Evolutionary conservation across 371 early-diverging fungal species (phyloP).

Genomic region (Lichtheimia corymbifera): DNA sequence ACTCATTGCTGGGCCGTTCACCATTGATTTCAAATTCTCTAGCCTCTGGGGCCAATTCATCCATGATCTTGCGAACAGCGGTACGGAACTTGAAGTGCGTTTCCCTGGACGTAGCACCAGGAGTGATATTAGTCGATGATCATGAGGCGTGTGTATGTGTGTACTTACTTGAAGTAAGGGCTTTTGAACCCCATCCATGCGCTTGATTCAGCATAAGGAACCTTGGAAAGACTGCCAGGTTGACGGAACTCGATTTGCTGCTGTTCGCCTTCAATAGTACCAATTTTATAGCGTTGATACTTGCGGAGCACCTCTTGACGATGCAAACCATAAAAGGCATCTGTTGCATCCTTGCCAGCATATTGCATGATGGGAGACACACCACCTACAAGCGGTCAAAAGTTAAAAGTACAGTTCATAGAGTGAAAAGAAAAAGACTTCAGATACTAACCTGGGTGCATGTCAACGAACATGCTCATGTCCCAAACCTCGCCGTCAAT

Average conservation of each 20-base stretch:
- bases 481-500: slow-evolving; percentile 84
- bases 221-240: slow-evolving; percentile 47
- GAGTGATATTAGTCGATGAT: too few species aligned
- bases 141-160: background rate
- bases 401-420: background rate
- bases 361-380: slow-evolving; percentile 58
- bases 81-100: slow-evolving; percentile 54
- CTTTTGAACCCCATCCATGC: slow-evolving; percentile 57
- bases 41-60: slow-evolving; percentile 48
- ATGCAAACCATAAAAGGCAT: slow-evolving; percentile 70
- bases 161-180: slow-evolving; percentile 63
- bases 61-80: slow-evolving; percentile 38
- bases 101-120: slow-evolving; percentile 29
- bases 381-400: slow-evolving; percentile 60
- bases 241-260: slow-evolving; percentile 29
- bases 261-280: slow-evolving; percentile 43
- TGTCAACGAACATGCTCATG: slow-evolving; percentile 78
- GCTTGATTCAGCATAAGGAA: slow-evolving; percentile 60
- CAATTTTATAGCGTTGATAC: slow-evolving; percentile 49
- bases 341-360: slow-evolving; percentile 28
- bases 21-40: slow-evolving; percentile 40
- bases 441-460: slow-evolving; percentile 12
- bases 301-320: slow-evolving; percentile 66
- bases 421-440: background rate
- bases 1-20: slow-evolving; percentile 42